phyloP scores from a whole-genome alignment of 208 protist genomes.

The Herpetomonas tarakana region DNA sequence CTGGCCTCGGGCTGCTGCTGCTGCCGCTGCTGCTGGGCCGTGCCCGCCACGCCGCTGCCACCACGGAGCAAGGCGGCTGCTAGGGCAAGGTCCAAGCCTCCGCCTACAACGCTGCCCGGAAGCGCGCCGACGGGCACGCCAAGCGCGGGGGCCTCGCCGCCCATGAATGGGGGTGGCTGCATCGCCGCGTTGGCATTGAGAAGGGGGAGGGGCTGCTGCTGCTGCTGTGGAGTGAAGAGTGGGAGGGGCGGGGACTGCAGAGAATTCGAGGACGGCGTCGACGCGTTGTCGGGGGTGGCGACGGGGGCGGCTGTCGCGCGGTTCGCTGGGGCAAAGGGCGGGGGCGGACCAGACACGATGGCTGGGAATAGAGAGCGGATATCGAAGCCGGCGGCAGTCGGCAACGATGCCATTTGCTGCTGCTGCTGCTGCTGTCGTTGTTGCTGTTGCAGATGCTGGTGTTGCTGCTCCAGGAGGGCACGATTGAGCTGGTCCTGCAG shows the following conservation, averaged over 20 bases:
- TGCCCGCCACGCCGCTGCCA: neutral
- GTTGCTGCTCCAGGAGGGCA: neutral
- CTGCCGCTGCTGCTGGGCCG: neutral
- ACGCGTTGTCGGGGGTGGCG: neutral
- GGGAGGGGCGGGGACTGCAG: neutral
- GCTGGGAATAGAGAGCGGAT: neutral
- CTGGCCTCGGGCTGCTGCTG: neutral
- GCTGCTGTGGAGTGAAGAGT: neutral
- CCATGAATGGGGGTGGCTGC: no score
- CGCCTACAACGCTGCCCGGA: neutral
- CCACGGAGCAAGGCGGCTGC: neutral
- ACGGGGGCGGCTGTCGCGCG: neutral
- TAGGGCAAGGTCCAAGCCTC: neutral
- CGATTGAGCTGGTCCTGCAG: neutral
- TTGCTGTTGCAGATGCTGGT: neutral
- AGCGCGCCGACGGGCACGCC: neutral
- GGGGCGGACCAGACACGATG: neutral
- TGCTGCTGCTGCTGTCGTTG: constrained; percentile 8
- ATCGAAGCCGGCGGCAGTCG: neutral
- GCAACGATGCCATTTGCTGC: neutral
- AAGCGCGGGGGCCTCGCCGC: neutral
- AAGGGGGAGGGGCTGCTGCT: neutral
- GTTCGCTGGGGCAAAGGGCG: neutral
- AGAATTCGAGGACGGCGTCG: neutral
- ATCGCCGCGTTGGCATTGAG: neutral